These are phyloP conservation scores for Bauhinia variegata DNA, from an alignment of 306 rosid genomes.

Conservation along the genomic window DNA sequence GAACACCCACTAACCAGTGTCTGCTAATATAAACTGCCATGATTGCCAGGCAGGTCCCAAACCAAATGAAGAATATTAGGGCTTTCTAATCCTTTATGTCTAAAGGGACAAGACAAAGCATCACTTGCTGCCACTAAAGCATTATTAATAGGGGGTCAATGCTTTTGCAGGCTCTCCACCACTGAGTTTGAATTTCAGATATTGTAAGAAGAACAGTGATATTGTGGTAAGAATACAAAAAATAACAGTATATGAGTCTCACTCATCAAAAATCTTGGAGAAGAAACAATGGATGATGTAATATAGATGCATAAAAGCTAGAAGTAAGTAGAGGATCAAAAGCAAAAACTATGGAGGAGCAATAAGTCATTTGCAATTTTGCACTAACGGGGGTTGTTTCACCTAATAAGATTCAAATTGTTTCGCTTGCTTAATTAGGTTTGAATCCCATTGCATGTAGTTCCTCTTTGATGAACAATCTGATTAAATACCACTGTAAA, in stretches of 20 bases:
- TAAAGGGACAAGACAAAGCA: constrained; percentile 5
- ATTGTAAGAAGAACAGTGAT: constrained; percentile 29
- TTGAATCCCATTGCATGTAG: too few species aligned
- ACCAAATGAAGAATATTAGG: constrained; percentile 4
- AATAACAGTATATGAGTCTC: constrained; percentile 23
- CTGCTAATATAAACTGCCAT: constrained; percentile 24
- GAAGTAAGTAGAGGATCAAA: too few species aligned
- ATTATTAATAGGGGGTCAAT: constrained; percentile 30
- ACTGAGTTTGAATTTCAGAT: constrained; percentile 21
- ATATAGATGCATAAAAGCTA: too few species aligned
- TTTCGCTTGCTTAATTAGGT: too few species aligned
- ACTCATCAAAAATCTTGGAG: constrained; percentile 15
- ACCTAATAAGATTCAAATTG: too few species aligned
- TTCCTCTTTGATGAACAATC: too few species aligned
- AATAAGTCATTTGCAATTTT: too few species aligned
- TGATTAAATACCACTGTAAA: too few species aligned
- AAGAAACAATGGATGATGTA: too few species aligned
- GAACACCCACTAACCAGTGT: constrained; percentile 48
- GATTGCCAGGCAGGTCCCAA: constrained; percentile 28
- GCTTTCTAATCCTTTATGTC: constrained; percentile 14
- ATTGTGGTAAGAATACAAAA: constrained; percentile 25
- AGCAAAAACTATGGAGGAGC: too few species aligned
- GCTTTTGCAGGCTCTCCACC: constrained; percentile 33
- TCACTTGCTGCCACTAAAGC: neutral
- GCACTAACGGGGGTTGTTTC: too few species aligned